Conservation (phyloP, 1,284 basidiomycete genomes). For the Mycena sp. region DNA sequence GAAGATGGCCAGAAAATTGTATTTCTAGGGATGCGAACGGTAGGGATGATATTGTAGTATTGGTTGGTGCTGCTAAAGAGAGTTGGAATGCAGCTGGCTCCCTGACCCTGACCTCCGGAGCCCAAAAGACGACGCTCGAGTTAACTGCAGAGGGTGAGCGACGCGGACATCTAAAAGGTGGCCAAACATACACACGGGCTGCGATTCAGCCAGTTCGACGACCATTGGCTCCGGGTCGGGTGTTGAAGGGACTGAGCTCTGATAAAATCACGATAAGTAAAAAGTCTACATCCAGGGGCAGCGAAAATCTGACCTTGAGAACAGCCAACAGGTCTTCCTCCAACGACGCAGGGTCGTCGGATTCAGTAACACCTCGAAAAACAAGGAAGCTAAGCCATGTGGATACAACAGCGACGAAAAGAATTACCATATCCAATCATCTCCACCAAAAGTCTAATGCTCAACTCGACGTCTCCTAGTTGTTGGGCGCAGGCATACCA, state of each 20-base stretch:
- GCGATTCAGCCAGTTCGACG: slow-evolving; percentile 69
- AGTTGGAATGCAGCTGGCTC: slow-evolving; percentile 79
- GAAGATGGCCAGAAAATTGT: slow-evolving; percentile 55
- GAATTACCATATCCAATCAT: slow-evolving; percentile 76
- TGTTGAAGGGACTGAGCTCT: slow-evolving; percentile 75
- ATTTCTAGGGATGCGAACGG: slow-evolving; percentile 69
- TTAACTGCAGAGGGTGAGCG: slow-evolving; percentile 58
- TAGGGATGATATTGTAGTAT: slow-evolving; percentile 58
- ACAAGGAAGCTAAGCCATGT: slow-evolving; percentile 11
- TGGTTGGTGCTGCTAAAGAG: slow-evolving; percentile 58
- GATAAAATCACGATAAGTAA: slow-evolving; percentile 2
- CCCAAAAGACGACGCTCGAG: slow-evolving; percentile 76
- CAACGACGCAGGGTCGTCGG: slow-evolving; percentile 56
- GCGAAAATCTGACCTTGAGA: slow-evolving; percentile 60
- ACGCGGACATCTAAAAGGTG: not conserved
- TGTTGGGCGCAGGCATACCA: slow-evolving; percentile 86
- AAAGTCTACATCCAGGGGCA: not conserved
- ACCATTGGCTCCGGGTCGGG: slow-evolving; percentile 60
- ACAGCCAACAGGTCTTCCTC: slow-evolving; percentile 77
- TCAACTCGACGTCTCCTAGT: slow-evolving; percentile 78
- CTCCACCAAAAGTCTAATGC: slow-evolving; percentile 80
- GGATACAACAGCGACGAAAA: slow-evolving; percentile 27
- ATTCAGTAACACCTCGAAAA: slow-evolving; percentile 44
- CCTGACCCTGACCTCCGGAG: slow-evolving; percentile 65
- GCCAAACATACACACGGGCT: slow-evolving; percentile 65